Percentiles rank a stretch among this genome's conserved stretches.
Conservation (phyloP, 1,284 basidiomycete species). For the Neolentinus lepideus region DNA sequence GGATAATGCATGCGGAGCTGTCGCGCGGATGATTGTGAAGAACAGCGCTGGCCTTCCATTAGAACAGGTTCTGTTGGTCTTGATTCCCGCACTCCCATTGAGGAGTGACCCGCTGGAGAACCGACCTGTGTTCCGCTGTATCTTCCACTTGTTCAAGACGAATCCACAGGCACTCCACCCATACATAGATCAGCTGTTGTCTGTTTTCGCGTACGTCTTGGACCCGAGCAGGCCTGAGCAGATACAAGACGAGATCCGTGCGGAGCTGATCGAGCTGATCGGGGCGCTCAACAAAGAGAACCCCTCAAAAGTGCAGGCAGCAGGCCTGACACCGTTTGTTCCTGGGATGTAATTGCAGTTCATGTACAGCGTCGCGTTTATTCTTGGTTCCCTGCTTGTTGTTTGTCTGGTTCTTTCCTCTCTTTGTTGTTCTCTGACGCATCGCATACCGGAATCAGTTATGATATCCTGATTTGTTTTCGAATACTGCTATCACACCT, state of each 20-base stretch:
- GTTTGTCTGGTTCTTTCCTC: neutral
- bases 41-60: constrained; percentile 82
- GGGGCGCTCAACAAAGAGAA: constrained; percentile 68
- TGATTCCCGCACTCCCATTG: constrained; percentile 81
- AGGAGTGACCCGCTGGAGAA: constrained; percentile 89
- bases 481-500: neutral
- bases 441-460: neutral
- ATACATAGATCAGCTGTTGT: constrained; percentile 78
- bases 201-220: constrained; percentile 81
- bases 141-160: constrained; percentile 84
- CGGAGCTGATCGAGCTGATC: constrained; percentile 72
- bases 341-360: constrained; percentile 21
- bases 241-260: constrained; percentile 70
- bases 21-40: constrained; percentile 83
- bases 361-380: constrained; percentile 1
- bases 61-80: constrained; percentile 83
- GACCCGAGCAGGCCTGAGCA: constrained; percentile 69
- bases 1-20: constrained; percentile 94
- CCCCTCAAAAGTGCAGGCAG: constrained; percentile 69
- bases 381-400: constrained; percentile 12
- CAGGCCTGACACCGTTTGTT: constrained; percentile 57
- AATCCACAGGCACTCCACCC: constrained; percentile 68
- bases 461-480: neutral
- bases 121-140: constrained; percentile 80
- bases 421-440: neutral